Conservation (phyloP, 1,139 yeast genomes). For the Nematodospora anomalae region DNA sequence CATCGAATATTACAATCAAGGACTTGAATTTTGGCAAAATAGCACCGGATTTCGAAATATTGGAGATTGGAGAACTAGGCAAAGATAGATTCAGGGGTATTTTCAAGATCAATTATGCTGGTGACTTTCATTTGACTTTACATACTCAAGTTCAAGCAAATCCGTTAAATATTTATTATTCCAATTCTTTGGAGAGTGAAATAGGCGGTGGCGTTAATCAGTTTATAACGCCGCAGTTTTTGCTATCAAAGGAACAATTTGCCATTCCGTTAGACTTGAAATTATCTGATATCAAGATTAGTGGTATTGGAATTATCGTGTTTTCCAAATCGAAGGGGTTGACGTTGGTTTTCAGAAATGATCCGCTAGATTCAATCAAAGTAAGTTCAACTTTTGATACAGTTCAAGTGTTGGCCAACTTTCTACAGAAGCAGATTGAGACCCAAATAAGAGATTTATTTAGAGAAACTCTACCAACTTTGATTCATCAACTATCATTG, state of each 20-base stretch:
- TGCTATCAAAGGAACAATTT: conserved; percentile 66
- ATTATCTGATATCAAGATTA: conserved; percentile 67
- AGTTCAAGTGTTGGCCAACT: conserved; percentile 78
- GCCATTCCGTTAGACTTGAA: conserved; percentile 78
- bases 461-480: conserved; percentile 80
- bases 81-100: conserved; percentile 81
- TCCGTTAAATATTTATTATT: conserved; percentile 68
- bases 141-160: conserved; percentile 86
- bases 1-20: conserved; percentile 69
- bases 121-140: conserved; percentile 77
- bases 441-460: conserved; percentile 76
- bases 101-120: conserved; percentile 75
- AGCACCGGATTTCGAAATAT: conserved; percentile 77
- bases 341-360: conserved; percentile 84
- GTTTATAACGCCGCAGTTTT: conserved; percentile 67
- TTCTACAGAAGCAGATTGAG: conserved; percentile 80
- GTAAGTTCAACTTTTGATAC: conserved; percentile 85
- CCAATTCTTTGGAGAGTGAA: conserved; percentile 46
- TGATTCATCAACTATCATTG: conserved; percentile 73
- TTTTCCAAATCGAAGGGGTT: conserved; percentile 80
- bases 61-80: conserved; percentile 85
- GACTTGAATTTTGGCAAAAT: conserved; percentile 76
- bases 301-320: conserved; percentile 83
- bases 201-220: conserved; percentile 17
- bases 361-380: conserved; percentile 78